A percentile compares a stretch with the other conserved stretches of the same genome.
These are phyloP conservation scores for Quercus gilva DNA, from an alignment of 306 rosid genomes.

Conservation along the genomic window DNA sequence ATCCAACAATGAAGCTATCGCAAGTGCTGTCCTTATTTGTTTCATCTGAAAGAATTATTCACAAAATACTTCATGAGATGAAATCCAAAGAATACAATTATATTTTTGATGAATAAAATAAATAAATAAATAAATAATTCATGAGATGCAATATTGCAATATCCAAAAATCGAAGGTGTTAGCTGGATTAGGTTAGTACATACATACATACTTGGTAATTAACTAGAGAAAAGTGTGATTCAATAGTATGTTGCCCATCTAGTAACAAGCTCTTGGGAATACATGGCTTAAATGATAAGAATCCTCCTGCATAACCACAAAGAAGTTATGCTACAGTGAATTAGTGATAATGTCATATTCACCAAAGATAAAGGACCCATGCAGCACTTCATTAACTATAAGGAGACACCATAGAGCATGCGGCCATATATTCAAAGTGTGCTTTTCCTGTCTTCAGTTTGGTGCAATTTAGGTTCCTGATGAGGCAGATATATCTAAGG, in stretches of 20 bases:
- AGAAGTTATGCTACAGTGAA: constrained; percentile 4
- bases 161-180: constrained; percentile 32
- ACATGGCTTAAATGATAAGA: constrained; percentile 83
- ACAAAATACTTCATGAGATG: constrained; percentile 14
- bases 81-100: no score
- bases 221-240: constrained; percentile 75
- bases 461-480: neutral
- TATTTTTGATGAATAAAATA: no score
- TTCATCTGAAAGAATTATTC: constrained; percentile 61
- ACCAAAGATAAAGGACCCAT: neutral
- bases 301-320: constrained; percentile 65
- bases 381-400: constrained; percentile 7
- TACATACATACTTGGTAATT: constrained; percentile 86
- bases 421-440: neutral
- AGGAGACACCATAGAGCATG: neutral
- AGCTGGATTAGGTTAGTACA: constrained; percentile 36
- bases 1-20: constrained; percentile 81
- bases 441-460: constrained; percentile 21
- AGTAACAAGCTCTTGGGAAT: constrained; percentile 76
- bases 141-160: constrained; percentile 16
- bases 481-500: neutral
- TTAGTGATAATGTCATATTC: neutral
- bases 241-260: constrained; percentile 61
- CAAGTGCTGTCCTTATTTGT: constrained; percentile 89
- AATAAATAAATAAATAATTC: neutral